phyloP scores from a whole-genome alignment of 2,329 filamentous ascomycete species.

The Claviceps cyperi region DNA sequence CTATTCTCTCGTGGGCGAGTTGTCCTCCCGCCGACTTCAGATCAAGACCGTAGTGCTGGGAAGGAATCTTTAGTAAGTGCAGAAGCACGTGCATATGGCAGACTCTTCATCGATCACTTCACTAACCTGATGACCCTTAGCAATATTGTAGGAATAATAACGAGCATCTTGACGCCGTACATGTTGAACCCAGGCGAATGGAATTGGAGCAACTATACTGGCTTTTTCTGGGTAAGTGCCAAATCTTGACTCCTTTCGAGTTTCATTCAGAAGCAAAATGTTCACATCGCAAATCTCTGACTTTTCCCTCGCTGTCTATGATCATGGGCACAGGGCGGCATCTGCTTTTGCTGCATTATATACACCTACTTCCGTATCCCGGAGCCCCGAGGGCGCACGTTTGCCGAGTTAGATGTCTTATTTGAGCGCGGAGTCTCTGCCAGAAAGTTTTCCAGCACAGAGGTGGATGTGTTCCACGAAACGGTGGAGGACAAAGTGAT shows the following conservation, averaged over 20 bases:
- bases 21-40: conserved; percentile 68
- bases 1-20: conserved; percentile 75
- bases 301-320: background rate
- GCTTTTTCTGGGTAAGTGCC: conserved; percentile 64
- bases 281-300: background rate
- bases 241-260: background rate
- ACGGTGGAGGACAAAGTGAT: conserved; percentile 33
- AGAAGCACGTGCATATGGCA: background rate
- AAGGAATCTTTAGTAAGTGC: conserved; percentile 55
- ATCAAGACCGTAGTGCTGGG: conserved; percentile 87
- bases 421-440: conserved; percentile 63
- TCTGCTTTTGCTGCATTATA: conserved; percentile 66
- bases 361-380: conserved; percentile 50
- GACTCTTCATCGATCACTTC: background rate
- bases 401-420: conserved; percentile 73
- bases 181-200: conserved; percentile 82
- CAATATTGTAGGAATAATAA: conserved; percentile 72
- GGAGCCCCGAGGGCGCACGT: conserved; percentile 66
- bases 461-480: conserved; percentile 42
- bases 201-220: conserved; percentile 78
- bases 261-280: background rate
- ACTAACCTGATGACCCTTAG: conserved; percentile 16
- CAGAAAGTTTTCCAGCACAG: conserved; percentile 51
- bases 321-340: conserved; percentile 37
- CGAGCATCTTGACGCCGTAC: conserved; percentile 71